These are phyloP conservation scores for Trifolium subterraneum DNA, from an alignment of 306 rosid species.

Conservation along the genomic window DNA sequence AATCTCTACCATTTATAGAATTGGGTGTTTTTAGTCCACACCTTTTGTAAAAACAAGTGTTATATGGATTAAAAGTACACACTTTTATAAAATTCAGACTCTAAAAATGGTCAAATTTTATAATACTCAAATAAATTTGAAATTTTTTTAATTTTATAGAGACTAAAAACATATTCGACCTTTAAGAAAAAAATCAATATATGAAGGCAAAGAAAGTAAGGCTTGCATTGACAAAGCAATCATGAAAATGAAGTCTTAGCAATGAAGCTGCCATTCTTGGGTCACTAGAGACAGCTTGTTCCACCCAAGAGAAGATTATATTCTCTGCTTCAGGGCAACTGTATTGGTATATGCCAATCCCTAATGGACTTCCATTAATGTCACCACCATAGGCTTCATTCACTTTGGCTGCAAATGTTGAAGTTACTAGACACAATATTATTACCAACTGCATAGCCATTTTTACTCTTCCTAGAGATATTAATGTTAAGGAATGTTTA, in stretches of 20 bases:
- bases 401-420: constrained; percentile 41
- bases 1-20: too few species aligned
- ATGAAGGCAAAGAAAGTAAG: neutral
- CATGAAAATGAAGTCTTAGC: constrained; percentile 87
- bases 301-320: constrained; percentile 69
- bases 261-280: constrained; percentile 91
- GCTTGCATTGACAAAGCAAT: constrained; percentile 91
- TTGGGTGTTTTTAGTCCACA: too few species aligned
- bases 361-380: constrained; percentile 40
- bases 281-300: constrained; percentile 56
- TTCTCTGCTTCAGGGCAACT: constrained; percentile 74
- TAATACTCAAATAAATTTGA: too few species aligned
- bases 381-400: constrained; percentile 55
- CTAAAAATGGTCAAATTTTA: too few species aligned
- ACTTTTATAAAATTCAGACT: too few species aligned
- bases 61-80: too few species aligned
- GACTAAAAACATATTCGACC: neutral
- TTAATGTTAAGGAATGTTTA: neutral
- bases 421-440: constrained; percentile 45
- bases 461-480: neutral
- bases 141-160: too few species aligned
- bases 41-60: too few species aligned
- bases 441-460: constrained; percentile 34
- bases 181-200: neutral
- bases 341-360: constrained; percentile 44